Base-by-base conservation (phyloP, 164 flowering plant genomes). In the Annona squamosa region DNA sequence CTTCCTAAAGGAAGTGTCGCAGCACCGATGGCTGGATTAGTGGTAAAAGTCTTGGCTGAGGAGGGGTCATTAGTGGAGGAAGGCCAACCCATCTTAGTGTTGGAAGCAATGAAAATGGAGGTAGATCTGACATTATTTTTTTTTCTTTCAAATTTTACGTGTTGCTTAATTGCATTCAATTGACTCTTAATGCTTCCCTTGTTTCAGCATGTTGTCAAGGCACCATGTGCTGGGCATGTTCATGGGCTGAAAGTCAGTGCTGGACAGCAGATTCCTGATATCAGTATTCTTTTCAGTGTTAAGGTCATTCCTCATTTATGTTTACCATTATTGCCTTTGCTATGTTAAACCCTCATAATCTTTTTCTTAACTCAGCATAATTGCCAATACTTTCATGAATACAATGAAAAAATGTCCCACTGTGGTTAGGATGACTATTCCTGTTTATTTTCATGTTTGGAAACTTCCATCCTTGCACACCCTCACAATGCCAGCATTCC, bases 101-200 rank as follows among this genome's bases (percentile, higher is more conserved):
- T 95, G 67, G 99, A 95, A 85, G 99, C 98, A 66, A 95, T 95
- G 99, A 95, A 95, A 82, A 95, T 95, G 99, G 98, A 95, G 98
- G 98, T 92, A 18, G 74, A 87, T 78, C 7, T n/a, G 68, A n/a
- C 7, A 59, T 42, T 70, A 12, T 2, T 77, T 70, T n/a, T 57
- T 56, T 26, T 65, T 37, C 47, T 78, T 7, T 66, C 37, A 46
- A 3, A 80, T 41, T 65, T 41, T 52, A 57, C 67, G 10, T 19
- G n/a, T 18, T 72, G 3, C 16, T 46, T 68, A 17, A 16, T 46
- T 47, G 44, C 48, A 18, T 65, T 4, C 7, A 37, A 44, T 18
- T 17, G 16, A 3, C 47, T 63, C 19, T 61, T 74, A 42, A 72
- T 72, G 43, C 3, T 18, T 47, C 13, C 59, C 18, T 63, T 71